A percentile compares a stretch with the other conserved stretches of the same genome.
Conservation (phyloP, 2,329 filamentous ascomycete genomes). For the Lecanosticta acicola region DNA sequence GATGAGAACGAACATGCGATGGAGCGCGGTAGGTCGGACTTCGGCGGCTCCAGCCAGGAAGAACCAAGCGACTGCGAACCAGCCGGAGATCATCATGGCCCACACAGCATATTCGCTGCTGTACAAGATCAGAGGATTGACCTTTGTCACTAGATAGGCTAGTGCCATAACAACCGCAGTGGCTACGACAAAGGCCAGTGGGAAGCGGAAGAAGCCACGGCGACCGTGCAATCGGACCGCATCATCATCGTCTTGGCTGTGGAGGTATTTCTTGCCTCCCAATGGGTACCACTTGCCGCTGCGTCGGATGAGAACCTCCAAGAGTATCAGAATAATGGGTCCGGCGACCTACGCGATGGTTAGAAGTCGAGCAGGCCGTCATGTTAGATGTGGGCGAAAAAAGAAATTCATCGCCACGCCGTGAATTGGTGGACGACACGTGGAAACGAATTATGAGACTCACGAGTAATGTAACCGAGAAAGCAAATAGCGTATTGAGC, state of each 20-base stretch:
- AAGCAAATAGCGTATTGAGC: constrained; percentile 77
- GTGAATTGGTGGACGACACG: not conserved
- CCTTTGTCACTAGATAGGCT: constrained; percentile 68
- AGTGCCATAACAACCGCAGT: constrained; percentile 64
- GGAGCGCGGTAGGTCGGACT: constrained; percentile 77
- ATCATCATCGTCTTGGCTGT: constrained; percentile 54
- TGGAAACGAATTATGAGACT: not conserved
- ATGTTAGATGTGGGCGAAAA: not conserved
- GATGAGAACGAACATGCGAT: constrained; percentile 71
- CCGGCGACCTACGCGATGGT: constrained; percentile 43
- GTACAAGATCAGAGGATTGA: constrained; percentile 88
- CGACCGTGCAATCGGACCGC: constrained; percentile 63
- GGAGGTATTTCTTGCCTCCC: constrained; percentile 57
- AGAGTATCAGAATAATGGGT: constrained; percentile 64
- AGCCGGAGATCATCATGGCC: constrained; percentile 75
- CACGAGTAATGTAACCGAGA: constrained; percentile 72
- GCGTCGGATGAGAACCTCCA: constrained; percentile 63
- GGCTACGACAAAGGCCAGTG: constrained; percentile 65
- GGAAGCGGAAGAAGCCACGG: constrained; percentile 79
- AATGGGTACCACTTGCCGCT: constrained; percentile 87
- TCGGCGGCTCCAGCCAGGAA: constrained; percentile 72
- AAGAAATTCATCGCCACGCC: no score
- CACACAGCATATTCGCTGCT: constrained; percentile 83
- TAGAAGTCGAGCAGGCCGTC: not conserved
- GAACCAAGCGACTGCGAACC: constrained; percentile 77